Evolutionary conservation across 148 eudicot genomes (phyloP).

Genomic region (Amaranthus hypochondriacus): DNA sequence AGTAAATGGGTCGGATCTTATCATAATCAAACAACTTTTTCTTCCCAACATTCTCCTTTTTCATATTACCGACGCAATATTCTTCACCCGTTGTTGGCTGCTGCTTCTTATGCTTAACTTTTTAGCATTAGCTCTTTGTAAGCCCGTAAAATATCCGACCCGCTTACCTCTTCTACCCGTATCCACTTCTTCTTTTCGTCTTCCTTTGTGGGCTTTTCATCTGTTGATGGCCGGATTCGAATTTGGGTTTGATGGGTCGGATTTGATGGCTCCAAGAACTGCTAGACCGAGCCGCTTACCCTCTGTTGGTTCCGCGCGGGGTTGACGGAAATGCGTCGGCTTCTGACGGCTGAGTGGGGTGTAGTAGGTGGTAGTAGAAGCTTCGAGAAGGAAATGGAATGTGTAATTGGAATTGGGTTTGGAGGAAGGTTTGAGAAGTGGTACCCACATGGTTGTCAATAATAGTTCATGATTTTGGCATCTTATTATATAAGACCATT

Average conservation of each 20-base stretch:
- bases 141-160: conserved; percentile 47
- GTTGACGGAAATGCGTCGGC: not conserved
- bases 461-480: not conserved
- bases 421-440: conserved; percentile 9
- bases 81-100: not conserved
- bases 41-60: not conserved
- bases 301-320: conserved; percentile 10
- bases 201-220: not conserved
- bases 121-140: conserved; percentile 38
- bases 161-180: conserved; percentile 31
- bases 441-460: conserved; percentile 25
- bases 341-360: not conserved
- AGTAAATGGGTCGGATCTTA: conserved; percentile 34
- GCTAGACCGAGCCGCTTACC: conserved; percentile 26
- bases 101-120: conserved; percentile 30
- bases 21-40: conserved; percentile 16
- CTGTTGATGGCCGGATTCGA: not conserved
- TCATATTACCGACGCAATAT: conserved; percentile 3
- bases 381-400: not conserved
- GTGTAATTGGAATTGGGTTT: not conserved
- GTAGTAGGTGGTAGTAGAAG: conserved; percentile 7
- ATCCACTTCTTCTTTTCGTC: conserved; percentile 1
- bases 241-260: conserved; percentile 7
- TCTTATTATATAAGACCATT: not conserved
- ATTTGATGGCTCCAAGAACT: conserved; percentile 19